Evolutionary conservation across 2,329 filamentous ascomycete genomes (phyloP).

Genomic region (Trichoderma arundinaceum): DNA sequence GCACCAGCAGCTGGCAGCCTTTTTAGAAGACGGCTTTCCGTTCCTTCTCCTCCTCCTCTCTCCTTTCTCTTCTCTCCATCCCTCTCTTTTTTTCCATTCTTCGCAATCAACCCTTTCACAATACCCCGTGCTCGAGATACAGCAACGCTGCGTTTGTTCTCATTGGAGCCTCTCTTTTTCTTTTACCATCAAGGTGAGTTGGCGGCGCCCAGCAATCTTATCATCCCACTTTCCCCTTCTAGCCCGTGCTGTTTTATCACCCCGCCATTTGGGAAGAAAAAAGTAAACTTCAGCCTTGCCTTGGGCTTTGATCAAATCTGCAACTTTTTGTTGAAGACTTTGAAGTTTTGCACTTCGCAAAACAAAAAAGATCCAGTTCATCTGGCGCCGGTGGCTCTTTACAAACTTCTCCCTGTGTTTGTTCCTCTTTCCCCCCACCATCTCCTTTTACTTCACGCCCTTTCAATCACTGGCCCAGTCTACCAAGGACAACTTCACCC

Average conservation of each 20-base stretch:
- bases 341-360: conserved; percentile 5
- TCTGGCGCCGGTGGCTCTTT: background rate
- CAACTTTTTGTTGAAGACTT: background rate
- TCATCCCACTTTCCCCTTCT: conserved; percentile 33
- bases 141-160: conserved; percentile 8
- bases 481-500: background rate
- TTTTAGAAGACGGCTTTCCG: conserved; percentile 43
- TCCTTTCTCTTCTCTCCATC: conserved; percentile 36
- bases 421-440: background rate
- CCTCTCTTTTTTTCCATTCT: conserved; percentile 34
- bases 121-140: conserved; percentile 33
- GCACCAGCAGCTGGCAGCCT: conserved; percentile 40
- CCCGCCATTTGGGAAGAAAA: conserved; percentile 23
- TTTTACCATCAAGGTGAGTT: conserved; percentile 32
- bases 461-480: conserved; percentile 17
- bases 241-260: conserved; percentile 25
- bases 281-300: conserved; percentile 30
- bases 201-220: conserved; percentile 3
- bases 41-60: conserved; percentile 36
- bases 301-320: background rate
- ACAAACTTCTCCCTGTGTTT: background rate
- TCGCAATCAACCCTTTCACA: conserved; percentile 34
- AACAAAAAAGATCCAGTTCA: background rate
- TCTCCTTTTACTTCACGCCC: conserved; percentile 25
- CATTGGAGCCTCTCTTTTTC: conserved; percentile 31